These are phyloP conservation scores for Ophiostoma sp. DNA, from an alignment of 2,329 filamentous ascomycete species.

Conservation along the genomic window DNA sequence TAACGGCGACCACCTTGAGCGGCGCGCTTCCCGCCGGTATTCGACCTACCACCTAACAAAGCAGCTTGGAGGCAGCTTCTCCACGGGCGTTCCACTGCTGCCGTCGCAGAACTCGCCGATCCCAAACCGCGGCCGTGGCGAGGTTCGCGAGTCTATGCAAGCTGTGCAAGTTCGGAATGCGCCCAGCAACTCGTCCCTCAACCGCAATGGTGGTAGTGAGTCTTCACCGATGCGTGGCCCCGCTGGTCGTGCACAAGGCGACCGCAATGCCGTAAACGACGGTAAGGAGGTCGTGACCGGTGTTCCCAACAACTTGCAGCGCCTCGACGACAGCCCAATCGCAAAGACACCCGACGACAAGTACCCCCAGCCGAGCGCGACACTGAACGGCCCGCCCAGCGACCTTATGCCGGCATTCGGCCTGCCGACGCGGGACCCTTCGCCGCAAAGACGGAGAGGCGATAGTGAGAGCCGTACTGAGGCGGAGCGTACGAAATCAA, in stretches of 20 bases:
- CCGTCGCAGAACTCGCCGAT: conserved; percentile 77
- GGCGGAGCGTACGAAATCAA: conserved; percentile 25
- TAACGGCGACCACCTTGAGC: conserved; percentile 77
- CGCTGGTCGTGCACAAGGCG: conserved; percentile 57
- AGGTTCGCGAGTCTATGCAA: conserved; percentile 78
- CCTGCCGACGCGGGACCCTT: conserved; percentile 31
- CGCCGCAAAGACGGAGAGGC: neutral
- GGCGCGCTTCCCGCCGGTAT: conserved; percentile 86
- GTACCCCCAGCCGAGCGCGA: conserved; percentile 49
- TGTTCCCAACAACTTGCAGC: neutral
- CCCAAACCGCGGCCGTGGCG: conserved; percentile 74
- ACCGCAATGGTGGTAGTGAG: conserved; percentile 42
- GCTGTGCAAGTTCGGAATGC: conserved; percentile 54
- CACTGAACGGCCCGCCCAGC: conserved; percentile 54
- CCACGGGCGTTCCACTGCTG: conserved; percentile 79
- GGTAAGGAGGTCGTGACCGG: conserved; percentile 15
- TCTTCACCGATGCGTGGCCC: conserved; percentile 57
- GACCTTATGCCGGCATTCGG: conserved; percentile 37
- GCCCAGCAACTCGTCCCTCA: conserved; percentile 43
- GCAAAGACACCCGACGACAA: conserved; percentile 64
- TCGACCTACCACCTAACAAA: conserved; percentile 97
- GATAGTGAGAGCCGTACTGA: conserved; percentile 14
- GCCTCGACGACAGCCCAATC: conserved; percentile 41
- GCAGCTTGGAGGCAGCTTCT: conserved; percentile 67
- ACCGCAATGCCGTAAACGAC: conserved; percentile 36